Evolutionary conservation across 2,329 filamentous ascomycete genomes (phyloP), one percentile per base, ranked within the genome.

Genomic region (Cadophora malorum): DNA sequence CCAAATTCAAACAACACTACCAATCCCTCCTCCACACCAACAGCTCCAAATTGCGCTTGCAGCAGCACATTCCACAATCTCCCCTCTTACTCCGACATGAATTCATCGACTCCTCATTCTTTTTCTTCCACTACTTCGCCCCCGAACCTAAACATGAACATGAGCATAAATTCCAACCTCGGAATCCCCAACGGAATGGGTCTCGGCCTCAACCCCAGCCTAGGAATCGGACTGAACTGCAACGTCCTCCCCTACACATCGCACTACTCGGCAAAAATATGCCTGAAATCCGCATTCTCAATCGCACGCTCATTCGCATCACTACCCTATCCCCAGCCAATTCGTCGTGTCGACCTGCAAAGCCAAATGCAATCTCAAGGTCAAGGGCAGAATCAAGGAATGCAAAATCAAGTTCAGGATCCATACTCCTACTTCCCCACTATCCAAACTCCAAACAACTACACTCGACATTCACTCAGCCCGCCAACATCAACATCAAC

Each of bases 181-280:
- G 35, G 35, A 9, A 31, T 6, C 8, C 7, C 52, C 35, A 58
- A 16, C 16, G 53, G 53, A 0, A 38, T 58, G n/a, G 38, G 38
- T 19, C 56, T 59, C 10, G 21, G 33, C 7, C 35, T 41, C n/a
- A 23, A 23, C n/a, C 7, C n/a, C 6, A 21, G 45, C n/a, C 19
- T 21, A 21, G 45, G 45, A 8, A 25, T 59, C 8, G 55, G 31
- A 38, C 8, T 41, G 9, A 65, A 61, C 25, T 67, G 70, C 67
- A 68, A 69, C 19, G 68, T 74, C 10, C 79, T 82, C 53, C 83
- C 83, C 16, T 85, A 84, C 70, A 81, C 76, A 69, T 81, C 78
- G 52, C 81, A 83, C 66, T 78, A 81, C 52, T 85, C 83, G 16
- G 80, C 83, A 25, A 83, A 83, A 71, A 79, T 85, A 67, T 85